phyloP scores from a whole-genome alignment of 106 monocot species.

The Chionographis japonica region DNA sequence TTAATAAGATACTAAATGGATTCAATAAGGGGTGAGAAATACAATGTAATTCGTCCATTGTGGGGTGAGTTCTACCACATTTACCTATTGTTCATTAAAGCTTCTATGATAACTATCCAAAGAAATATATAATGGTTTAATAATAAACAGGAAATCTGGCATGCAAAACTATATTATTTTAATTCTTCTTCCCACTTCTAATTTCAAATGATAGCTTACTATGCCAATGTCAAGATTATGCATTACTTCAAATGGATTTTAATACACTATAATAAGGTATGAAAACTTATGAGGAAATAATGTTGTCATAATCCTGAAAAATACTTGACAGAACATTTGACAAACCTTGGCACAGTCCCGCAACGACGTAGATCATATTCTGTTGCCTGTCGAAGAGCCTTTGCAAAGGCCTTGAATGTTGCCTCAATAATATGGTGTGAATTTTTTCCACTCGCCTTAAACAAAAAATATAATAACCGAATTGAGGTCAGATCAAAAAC shows the following conservation, averaged over 20 bases:
- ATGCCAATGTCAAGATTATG: neutral
- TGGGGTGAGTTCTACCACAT: too few relatives aligned
- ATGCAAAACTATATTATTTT: too few relatives aligned
- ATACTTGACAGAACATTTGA: neutral
- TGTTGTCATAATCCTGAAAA: neutral
- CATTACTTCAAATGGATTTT: neutral
- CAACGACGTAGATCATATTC: conserved; percentile 75
- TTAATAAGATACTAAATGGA: too few relatives aligned
- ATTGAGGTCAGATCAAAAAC: neutral
- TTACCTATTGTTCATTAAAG: too few relatives aligned
- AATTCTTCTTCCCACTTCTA: too few relatives aligned
- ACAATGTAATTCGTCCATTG: too few relatives aligned
- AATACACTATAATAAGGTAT: neutral
- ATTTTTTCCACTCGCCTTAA: conserved; percentile 76
- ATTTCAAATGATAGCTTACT: too few relatives aligned
- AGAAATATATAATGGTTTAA: too few relatives aligned
- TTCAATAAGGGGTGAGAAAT: too few relatives aligned
- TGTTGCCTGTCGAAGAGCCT: conserved; percentile 90
- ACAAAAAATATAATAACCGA: neutral
- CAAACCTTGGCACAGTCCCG: conserved; percentile 79
- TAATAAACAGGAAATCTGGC: too few relatives aligned
- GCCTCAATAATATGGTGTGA: conserved; percentile 97
- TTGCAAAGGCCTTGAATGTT: conserved; percentile 96
- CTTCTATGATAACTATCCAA: too few relatives aligned
- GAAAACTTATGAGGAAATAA: neutral